phyloP scores from a whole-genome alignment of 345 rosid genomes.

The Kernera saxatilis region DNA sequence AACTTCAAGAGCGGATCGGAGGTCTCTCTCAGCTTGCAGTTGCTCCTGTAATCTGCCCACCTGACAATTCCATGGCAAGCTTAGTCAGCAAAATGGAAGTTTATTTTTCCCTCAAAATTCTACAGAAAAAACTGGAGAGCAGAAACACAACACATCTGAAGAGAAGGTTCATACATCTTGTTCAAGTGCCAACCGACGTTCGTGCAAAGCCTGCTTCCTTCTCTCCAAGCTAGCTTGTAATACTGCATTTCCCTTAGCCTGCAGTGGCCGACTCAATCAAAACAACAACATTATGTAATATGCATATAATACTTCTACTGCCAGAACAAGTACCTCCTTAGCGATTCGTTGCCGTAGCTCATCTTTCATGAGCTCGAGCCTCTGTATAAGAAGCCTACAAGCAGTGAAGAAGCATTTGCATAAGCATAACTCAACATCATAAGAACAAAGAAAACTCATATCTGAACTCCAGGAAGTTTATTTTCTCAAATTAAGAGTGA shows the following conservation, averaged over 20 bases:
- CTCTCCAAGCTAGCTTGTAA: constrained; percentile 97
- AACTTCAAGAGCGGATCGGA: constrained; percentile 92
- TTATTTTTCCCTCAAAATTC: background rate
- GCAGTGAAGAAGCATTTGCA: background rate
- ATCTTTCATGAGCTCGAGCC: constrained; percentile 92
- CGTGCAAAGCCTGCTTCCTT: constrained; percentile 99
- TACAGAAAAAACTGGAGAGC: background rate
- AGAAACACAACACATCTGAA: constrained; percentile 10
- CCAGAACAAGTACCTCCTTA: constrained; percentile 61
- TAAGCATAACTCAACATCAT: background rate
- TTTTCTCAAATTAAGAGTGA: background rate
- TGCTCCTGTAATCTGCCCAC: constrained; percentile 96
- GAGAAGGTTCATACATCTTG: constrained; percentile 66
- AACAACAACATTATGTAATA: constrained; percentile 3
- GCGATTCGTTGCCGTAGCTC: constrained; percentile 93
- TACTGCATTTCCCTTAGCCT: constrained; percentile 98
- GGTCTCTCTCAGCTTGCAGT: constrained; percentile 97
- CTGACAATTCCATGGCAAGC: constrained; percentile 30
- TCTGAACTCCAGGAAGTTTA: background rate
- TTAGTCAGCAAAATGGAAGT: background rate
- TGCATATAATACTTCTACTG: constrained; percentile 14
- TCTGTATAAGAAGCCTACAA: constrained; percentile 86
- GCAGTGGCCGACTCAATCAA: constrained; percentile 24
- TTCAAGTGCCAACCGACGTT: constrained; percentile 96
- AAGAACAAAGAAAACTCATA: background rate